Evolutionary conservation across 352 stramenopile genomes (phyloP).

Genomic region (Phytophthora tubulina): DNA sequence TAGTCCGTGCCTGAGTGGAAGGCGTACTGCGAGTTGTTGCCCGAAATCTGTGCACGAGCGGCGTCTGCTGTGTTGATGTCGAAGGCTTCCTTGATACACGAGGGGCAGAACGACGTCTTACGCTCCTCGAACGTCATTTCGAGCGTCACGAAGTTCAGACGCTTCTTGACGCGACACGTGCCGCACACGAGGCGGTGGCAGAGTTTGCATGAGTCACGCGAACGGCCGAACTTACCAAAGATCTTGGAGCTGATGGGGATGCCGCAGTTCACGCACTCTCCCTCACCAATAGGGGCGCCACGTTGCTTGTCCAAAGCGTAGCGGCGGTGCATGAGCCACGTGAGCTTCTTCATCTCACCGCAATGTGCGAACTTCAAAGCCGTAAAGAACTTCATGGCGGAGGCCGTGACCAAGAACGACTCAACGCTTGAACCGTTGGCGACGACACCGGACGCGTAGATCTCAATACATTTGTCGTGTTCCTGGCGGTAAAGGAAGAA

Average conservation of each 20-base stretch:
- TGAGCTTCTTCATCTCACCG: slow-evolving; percentile 54
- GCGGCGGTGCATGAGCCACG: slow-evolving; percentile 49
- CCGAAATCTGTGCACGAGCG: slow-evolving; percentile 39
- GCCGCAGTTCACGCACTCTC: slow-evolving; percentile 43
- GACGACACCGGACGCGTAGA: slow-evolving; percentile 42
- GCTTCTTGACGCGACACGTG: slow-evolving; percentile 48
- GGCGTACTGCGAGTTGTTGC: slow-evolving; percentile 37
- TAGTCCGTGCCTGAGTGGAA: slow-evolving; percentile 43
- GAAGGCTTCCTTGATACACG: slow-evolving; percentile 49
- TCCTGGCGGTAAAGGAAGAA: slow-evolving; percentile 49
- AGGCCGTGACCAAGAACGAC: slow-evolving; percentile 37
- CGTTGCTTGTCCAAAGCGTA: slow-evolving; percentile 39
- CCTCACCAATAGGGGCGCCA: slow-evolving; percentile 32
- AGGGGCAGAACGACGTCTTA: slow-evolving; percentile 44
- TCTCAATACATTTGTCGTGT: slow-evolving; percentile 40
- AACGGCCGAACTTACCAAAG: slow-evolving; percentile 44
- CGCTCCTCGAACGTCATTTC: slow-evolving; percentile 52
- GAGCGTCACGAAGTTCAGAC: slow-evolving; percentile 47
- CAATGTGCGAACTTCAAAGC: slow-evolving; percentile 42
- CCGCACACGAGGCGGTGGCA: slow-evolving; percentile 46
- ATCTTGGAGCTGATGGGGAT: slow-evolving; percentile 45
- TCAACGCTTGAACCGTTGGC: slow-evolving; percentile 39
- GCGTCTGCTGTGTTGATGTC: slow-evolving; percentile 44
- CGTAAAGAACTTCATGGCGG: slow-evolving; percentile 50
- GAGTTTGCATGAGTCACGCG: slow-evolving; percentile 47